phyloP scores from a whole-genome alignment of 176 grass and related monocot genomes.

The Guadua angustifolia region DNA sequence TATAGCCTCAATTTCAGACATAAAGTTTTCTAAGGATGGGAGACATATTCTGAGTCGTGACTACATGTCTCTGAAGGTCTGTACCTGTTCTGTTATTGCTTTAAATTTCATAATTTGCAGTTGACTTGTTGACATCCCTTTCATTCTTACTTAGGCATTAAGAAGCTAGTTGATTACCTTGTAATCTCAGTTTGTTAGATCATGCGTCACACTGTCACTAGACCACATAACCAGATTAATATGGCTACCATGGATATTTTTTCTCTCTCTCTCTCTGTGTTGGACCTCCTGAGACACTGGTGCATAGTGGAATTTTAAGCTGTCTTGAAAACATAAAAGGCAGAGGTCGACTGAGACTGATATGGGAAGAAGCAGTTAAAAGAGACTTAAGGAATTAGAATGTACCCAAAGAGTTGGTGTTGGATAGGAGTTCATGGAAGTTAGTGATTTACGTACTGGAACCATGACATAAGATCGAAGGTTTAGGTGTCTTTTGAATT shows the following conservation, averaged over 20 bases:
- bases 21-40: conserved; percentile 90
- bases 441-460: no score
- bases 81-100: conserved; percentile 19
- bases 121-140: neutral
- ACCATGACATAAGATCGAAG: no score
- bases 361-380: no score
- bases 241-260: neutral
- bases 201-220: neutral
- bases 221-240: neutral
- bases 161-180: conserved; percentile 6
- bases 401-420: no score
- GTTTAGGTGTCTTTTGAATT: no score
- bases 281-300: no score
- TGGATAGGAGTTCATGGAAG: no score
- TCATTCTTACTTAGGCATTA: neutral
- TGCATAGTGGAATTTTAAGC: no score
- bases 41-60: conserved; percentile 95
- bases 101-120: conserved; percentile 21
- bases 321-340: no score
- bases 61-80: conserved; percentile 97
- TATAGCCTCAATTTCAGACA: conserved; percentile 97
- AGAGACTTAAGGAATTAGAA: no score
- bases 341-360: no score
- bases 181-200: conserved; percentile 4
- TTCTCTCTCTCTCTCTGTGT: neutral